Percentiles rank a stretch among this genome's conserved stretches.
These are phyloP conservation scores for Bryum argenteum DNA, from an alignment of 225 moss, liverwort and hornwort genomes.

Conservation along the genomic window DNA sequence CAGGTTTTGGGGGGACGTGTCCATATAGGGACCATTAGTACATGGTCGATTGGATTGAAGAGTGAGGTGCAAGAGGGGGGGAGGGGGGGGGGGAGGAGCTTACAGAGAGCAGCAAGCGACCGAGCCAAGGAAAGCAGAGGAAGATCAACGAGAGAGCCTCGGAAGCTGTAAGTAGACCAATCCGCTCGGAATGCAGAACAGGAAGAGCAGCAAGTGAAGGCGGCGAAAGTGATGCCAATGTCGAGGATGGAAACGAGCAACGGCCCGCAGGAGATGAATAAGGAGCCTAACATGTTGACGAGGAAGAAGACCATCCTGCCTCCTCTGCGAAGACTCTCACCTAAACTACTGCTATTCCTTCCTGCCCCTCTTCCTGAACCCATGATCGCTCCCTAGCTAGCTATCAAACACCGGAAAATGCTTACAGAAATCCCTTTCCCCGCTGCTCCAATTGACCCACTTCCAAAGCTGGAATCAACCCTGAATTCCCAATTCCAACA, in stretches of 20 bases:
- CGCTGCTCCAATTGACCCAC: too few species aligned
- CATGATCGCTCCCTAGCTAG: slow-evolving; percentile 9
- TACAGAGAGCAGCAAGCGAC: slow-evolving; percentile 56
- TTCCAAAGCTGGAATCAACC: too few species aligned
- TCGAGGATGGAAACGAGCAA: slow-evolving; percentile 59
- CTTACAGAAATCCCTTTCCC: too few species aligned
- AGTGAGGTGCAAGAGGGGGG: too few species aligned
- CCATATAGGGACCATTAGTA: too few species aligned
- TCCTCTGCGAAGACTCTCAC: slow-evolving; percentile 53
- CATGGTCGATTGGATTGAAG: too few species aligned
- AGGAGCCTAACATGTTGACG: slow-evolving; percentile 55
- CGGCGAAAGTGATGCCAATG: slow-evolving; percentile 38
- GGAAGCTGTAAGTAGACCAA: slow-evolving; percentile 61
- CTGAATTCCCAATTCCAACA: too few species aligned
- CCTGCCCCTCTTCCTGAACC: slow-evolving; percentile 54
- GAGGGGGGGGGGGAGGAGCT: slow-evolving; percentile 12
- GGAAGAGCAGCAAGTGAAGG: slow-evolving; percentile 53
- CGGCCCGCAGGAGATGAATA: slow-evolving; percentile 52
- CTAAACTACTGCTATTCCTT: slow-evolving; percentile 36
- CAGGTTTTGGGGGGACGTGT: too few species aligned
- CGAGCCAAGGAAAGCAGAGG: slow-evolving; percentile 57
- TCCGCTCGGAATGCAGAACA: slow-evolving; percentile 60
- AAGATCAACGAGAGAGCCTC: slow-evolving; percentile 54
- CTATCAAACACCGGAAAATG: too few species aligned
- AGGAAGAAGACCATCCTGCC: slow-evolving; percentile 55